phyloP scores from a whole-genome alignment of 2,329 filamentous ascomycete genomes.

The Aurifilum marmelostoma region DNA sequence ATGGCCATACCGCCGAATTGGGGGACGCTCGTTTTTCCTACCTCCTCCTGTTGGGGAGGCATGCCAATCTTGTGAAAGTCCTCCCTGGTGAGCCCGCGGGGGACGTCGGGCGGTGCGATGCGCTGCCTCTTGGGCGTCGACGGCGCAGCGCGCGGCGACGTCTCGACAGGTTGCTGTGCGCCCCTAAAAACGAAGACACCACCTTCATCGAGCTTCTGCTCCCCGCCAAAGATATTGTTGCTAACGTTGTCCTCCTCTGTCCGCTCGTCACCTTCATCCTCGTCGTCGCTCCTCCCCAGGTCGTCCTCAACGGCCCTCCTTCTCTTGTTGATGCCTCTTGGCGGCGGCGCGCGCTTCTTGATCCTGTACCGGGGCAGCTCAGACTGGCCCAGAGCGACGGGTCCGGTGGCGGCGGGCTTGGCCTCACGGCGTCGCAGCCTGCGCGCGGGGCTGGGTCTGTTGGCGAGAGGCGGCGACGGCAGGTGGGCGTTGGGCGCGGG shows the following conservation, averaged over 20 bases:
- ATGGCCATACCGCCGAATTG: constrained; percentile 41
- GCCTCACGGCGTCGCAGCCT: constrained; percentile 56
- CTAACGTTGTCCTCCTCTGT: constrained; percentile 29
- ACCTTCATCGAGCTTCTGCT: constrained; percentile 16
- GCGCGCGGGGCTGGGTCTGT: constrained; percentile 51
- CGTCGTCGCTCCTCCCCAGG: constrained; percentile 44
- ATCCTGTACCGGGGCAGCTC: constrained; percentile 41
- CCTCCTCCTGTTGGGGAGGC: constrained; percentile 5
- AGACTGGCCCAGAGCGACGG: constrained; percentile 35
- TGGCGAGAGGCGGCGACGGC: constrained; percentile 59
- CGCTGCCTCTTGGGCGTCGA: constrained; percentile 63
- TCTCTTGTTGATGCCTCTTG: constrained; percentile 57
- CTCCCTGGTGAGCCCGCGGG: constrained; percentile 60
- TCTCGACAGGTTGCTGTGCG: constrained; percentile 31
- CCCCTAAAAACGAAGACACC: constrained; percentile 22
- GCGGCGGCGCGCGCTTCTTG: constrained; percentile 50
- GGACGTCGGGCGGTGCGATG: constrained; percentile 63
- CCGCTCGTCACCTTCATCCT: constrained; percentile 34
- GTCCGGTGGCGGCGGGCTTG: constrained; percentile 29
- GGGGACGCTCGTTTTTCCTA: background rate
- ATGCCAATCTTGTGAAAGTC: constrained; percentile 57
- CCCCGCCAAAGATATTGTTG: constrained; percentile 28
- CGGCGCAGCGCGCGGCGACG: constrained; percentile 39
- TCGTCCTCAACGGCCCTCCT: constrained; percentile 53
- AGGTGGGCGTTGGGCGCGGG: constrained; percentile 41